phyloP scores from a whole-genome alignment of 1,284 basidiomycete genomes.

The Xanthoconium separans region DNA sequence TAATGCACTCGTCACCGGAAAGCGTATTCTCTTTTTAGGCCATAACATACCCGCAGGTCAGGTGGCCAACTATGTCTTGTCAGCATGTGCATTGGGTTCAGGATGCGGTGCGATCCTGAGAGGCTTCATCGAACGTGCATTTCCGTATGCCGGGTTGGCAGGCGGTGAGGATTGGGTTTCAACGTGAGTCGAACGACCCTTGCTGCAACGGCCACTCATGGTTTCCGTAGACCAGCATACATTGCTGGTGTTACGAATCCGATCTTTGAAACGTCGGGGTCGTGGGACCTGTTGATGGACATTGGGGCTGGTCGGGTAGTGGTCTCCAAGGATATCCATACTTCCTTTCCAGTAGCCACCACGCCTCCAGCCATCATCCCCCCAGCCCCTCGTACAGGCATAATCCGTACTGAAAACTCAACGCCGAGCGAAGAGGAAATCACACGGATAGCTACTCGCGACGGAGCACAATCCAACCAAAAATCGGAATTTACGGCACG shows the following conservation, averaged over 20 bases:
- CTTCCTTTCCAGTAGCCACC: conserved; percentile 50
- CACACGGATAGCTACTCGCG: conserved; percentile 40
- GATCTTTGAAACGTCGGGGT: conserved; percentile 83
- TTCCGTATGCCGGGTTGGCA: conserved; percentile 91
- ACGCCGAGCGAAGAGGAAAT: conserved; percentile 63
- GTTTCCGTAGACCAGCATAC: conserved; percentile 68
- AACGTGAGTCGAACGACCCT: conserved; percentile 53
- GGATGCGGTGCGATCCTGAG: conserved; percentile 84
- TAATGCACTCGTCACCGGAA: conserved; percentile 92
- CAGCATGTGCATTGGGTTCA: conserved; percentile 89
- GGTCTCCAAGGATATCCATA: conserved; percentile 80
- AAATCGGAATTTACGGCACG: conserved; percentile 54
- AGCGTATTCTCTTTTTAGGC: conserved; percentile 92
- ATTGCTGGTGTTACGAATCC: conserved; percentile 97
- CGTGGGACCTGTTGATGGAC: conserved; percentile 94
- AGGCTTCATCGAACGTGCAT: conserved; percentile 86
- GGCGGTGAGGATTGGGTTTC: conserved; percentile 89
- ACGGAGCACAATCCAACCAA: conserved; percentile 37
- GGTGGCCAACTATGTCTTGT: conserved; percentile 88
- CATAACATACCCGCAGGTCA: conserved; percentile 83
- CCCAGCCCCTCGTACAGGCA: conserved; percentile 52
- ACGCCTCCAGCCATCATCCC: conserved; percentile 42
- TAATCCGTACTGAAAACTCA: conserved; percentile 61
- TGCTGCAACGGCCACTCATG: conserved; percentile 5
- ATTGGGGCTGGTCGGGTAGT: conserved; percentile 84